Conservation (phyloP, 306 rosid species). For the Oxytropis ochrocephala region DNA sequence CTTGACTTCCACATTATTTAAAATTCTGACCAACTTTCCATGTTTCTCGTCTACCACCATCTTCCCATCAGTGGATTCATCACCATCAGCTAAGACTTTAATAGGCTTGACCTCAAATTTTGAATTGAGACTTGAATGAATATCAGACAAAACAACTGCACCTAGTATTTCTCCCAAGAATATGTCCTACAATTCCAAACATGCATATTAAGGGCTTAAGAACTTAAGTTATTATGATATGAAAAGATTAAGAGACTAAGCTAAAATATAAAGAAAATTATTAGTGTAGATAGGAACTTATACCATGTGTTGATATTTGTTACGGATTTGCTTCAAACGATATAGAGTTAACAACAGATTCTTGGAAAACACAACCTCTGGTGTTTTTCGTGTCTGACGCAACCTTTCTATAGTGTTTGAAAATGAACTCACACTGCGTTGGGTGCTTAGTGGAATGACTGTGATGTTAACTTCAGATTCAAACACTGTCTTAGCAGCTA, state of each 20-base stretch:
- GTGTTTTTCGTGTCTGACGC: slow-evolving; percentile 30
- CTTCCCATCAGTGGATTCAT: slow-evolving; percentile 65
- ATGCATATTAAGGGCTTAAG: not conserved
- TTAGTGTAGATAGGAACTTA: not conserved
- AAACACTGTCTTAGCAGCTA: slow-evolving; percentile 70
- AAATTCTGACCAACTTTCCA: slow-evolving; percentile 52
- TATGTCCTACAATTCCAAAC: slow-evolving; percentile 57
- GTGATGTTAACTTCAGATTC: slow-evolving; percentile 55
- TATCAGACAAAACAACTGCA: slow-evolving; percentile 44
- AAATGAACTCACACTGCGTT: slow-evolving; percentile 47
- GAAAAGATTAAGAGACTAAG: not conserved
- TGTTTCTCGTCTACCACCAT: slow-evolving; percentile 36
- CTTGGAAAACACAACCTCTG: slow-evolving; percentile 49
- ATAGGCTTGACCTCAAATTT: slow-evolving; percentile 35
- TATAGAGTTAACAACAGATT: slow-evolving; percentile 46
- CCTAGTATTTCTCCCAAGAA: slow-evolving; percentile 82
- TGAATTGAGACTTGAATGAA: slow-evolving; percentile 25
- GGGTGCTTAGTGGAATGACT: slow-evolving; percentile 63
- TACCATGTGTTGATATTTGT: slow-evolving; percentile 73
- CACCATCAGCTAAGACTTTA: slow-evolving; percentile 49
- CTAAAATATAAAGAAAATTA: not conserved
- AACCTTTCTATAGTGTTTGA: slow-evolving; percentile 28
- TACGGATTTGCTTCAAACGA: slow-evolving; percentile 37
- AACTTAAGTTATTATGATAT: too few relatives aligned
- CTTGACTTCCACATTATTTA: slow-evolving; percentile 34